Evolutionary conservation across 2,329 filamentous ascomycete species (phyloP), one percentile per base, ranked within the genome.

Genomic region (Alternaria sp.): DNA sequence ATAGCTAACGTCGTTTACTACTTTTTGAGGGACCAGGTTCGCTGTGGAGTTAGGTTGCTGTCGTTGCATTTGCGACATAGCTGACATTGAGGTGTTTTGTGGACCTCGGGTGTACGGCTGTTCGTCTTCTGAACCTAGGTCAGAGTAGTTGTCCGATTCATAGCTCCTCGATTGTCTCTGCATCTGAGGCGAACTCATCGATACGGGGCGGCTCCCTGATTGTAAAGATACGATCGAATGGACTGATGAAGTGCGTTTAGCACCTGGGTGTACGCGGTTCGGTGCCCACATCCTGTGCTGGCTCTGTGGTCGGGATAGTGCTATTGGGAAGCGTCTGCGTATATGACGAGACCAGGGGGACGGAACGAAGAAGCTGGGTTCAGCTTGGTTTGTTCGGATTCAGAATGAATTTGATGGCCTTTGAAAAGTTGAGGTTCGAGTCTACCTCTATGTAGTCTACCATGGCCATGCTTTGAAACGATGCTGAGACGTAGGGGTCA

Each of bases 101-200:
- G 66, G 56, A 20, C 58, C 53, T 4, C 65, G 67, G 34, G 63
- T 59, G 51, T 42, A 57, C 14, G 56, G 30, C 6, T 49, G 53
- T 1, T 75, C 71, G 42, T 78, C 72, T 32, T 73, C 74, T 48
- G 62, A 65, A 11, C 68, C 67, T 9, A 67, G 70, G 22, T 77
- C 75, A 44, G 70, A 74, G 9, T 69, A 74, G 26, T 66, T 66
- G 57, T 77, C 75, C 2, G 73, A 76, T 16, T 77, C 75, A 66
- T 77, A 76, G 20, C 64, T 70, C 54, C 41, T 55, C 6, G 65
- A 55, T n/a, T 71, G 66, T 32, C 61, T 67, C 14, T 63, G 64
- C 5, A 69, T 51, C 39, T 69, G 69, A 26, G 67, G 70, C 28
- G 74, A 76, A 20, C 32, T 32, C 38, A 59, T 36, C 16, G 57